A percentile compares a stretch with the other conserved stretches of the same genome.
These are phyloP conservation scores for Plasmodium berghei DNA, from an alignment of 169 alveolate species.

Conservation along the genomic window DNA sequence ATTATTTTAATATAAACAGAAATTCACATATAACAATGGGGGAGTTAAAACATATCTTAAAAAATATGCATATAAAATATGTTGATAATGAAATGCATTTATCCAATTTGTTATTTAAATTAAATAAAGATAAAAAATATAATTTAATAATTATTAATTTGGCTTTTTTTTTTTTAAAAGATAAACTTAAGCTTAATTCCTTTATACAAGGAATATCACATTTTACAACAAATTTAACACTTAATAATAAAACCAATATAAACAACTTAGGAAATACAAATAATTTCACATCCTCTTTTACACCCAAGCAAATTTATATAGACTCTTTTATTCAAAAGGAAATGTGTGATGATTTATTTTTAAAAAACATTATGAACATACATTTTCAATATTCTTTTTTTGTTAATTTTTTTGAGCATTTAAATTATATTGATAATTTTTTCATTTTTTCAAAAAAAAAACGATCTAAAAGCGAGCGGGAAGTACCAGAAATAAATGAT, in stretches of 20 bases:
- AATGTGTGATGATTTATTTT: slow-evolving; percentile 33
- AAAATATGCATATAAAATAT: slow-evolving; percentile 32
- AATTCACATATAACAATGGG: background rate
- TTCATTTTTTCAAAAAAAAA: background rate
- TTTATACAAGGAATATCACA: slow-evolving; percentile 1
- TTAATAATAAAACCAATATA: too few species aligned
- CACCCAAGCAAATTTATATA: background rate
- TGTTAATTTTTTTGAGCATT: slow-evolving; percentile 29
- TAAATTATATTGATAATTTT: background rate
- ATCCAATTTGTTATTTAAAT: slow-evolving; percentile 9
- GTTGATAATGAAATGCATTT: slow-evolving; percentile 16
- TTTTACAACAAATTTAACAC: background rate
- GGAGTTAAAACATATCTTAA: slow-evolving; percentile 6
- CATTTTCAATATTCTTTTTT: slow-evolving; percentile 52
- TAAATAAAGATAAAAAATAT: slow-evolving; percentile 45
- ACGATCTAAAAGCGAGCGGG: background rate
- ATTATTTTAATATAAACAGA: background rate
- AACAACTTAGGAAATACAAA: too few species aligned
- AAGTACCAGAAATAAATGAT: background rate
- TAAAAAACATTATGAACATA: slow-evolving; percentile 18
- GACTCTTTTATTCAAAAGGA: slow-evolving; percentile 17
- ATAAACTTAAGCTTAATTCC: slow-evolving; percentile 32
- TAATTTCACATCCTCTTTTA: background rate
- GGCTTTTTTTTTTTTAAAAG: slow-evolving; percentile 32
- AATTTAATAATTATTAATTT: slow-evolving; percentile 20